Percentiles rank a stretch among this genome's conserved stretches.
Evolutionary conservation across 148 eudicot genomes (phyloP).

Genomic region (Persicaria tinctoria): DNA sequence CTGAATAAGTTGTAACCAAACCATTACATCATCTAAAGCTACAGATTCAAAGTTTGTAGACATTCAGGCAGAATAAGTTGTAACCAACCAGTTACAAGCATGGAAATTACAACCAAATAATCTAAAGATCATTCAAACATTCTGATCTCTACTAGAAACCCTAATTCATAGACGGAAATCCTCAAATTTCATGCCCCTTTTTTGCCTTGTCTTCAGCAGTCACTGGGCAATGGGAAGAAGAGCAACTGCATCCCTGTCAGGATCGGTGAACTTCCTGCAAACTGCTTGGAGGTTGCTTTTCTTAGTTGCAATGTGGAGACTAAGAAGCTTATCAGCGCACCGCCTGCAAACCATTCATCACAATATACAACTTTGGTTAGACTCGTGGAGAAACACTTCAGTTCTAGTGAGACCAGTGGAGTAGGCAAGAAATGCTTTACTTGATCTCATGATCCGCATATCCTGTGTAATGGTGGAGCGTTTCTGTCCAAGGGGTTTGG

Average conservation of each 20-base stretch:
- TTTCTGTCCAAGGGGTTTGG: conserved; percentile 62
- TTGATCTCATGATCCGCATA: conserved; percentile 44
- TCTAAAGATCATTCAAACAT: not conserved
- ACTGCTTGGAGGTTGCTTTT: conserved; percentile 53
- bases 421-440: conserved; percentile 20
- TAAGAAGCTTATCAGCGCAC: conserved; percentile 51
- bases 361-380: not conserved
- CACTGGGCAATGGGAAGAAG: conserved; percentile 43
- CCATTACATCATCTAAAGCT: no score
- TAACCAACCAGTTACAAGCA: not conserved
- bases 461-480: conserved; percentile 63
- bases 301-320: conserved; percentile 28
- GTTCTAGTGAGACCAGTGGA: not conserved
- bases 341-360: conserved; percentile 28
- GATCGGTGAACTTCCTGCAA: conserved; percentile 40
- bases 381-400: not conserved
- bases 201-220: not conserved
- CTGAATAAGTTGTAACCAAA: no score
- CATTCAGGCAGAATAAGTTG: no score
- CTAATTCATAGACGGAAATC: not conserved
- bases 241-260: conserved; percentile 54
- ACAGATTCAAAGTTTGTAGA: no score
- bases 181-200: not conserved
- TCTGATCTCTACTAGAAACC: not conserved
- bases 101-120: conserved; percentile 3